Base-by-base conservation (phyloP, 2,329 filamentous ascomycete genomes). In the Penicillium freii region DNA sequence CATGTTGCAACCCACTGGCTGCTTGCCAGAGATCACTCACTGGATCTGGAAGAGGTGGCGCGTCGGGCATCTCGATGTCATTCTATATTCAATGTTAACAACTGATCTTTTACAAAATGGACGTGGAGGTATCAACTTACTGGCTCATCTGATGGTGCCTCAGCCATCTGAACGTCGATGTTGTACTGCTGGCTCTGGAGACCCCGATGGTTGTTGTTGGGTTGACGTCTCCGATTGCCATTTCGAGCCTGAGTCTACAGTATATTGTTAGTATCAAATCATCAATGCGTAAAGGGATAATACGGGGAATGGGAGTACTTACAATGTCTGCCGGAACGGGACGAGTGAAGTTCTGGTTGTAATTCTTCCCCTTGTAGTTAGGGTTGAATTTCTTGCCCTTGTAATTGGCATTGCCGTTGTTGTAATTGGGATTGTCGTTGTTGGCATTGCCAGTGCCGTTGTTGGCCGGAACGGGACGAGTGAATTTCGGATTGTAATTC, bases 31-130 rank as follows among this genome's bases (percentile, higher is more conserved):
- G 13, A 27, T 56, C 31, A 38, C 53, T 51, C 23, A 59, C 50
- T 23, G 55, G 29, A 27, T 56, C 56, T 5, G 2, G 17, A 17
- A 27, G 34, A 55, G 56, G 53, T 19, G 62, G 62, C 11, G 62
- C 63, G 23, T 66, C 63, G 0, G 55, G 45, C 63, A 66, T 66
- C n/a, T 63, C 63, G 19, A 52, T 47, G 2, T 56, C 54, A 13
- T 29, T 53, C 50, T 52, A 21, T 19, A 52, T 27, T 36, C 39
- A 52, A 36, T 27, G 50, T 52, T 36, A 52, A 40, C 7, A 29
- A 45, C 23, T 17, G 17, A 15, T 27, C 15, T 46, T n/a, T 15
- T 19, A 17, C 15, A 36, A 36, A 25, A 36, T 34, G 9, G 33
- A 33, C 3, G 7, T 15, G 36, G 19, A 11, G 15, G 5, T 11